phyloP scores from a whole-genome alignment of 2,329 filamentous ascomycete species.

The Plenodomus tracheiphilus region DNA sequence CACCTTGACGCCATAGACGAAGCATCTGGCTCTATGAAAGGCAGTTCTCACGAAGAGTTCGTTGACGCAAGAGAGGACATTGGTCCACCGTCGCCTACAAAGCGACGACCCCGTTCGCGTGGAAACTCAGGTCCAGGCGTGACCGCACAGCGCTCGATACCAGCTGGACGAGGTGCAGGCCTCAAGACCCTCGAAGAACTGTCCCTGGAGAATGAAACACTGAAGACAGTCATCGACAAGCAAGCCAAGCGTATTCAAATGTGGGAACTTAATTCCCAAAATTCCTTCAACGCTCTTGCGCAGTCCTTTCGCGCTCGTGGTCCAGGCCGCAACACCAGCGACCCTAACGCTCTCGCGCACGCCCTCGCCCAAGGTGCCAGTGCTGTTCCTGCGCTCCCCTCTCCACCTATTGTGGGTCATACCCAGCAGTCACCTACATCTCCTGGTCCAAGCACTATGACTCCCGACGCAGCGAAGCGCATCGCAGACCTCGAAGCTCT shows the following conservation, averaged over 20 bases:
- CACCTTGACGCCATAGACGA: slow-evolving; percentile 42
- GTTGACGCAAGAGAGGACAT: slow-evolving; percentile 79
- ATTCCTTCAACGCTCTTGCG: slow-evolving; percentile 80
- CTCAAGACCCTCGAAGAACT: slow-evolving; percentile 82
- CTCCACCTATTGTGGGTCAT: slow-evolving; percentile 14
- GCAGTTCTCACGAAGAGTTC: slow-evolving; percentile 68
- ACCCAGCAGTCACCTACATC: slow-evolving; percentile 1
- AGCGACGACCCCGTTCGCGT: slow-evolving; percentile 41
- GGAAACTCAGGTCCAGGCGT: slow-evolving; percentile 19
- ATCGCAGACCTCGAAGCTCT: slow-evolving; percentile 33
- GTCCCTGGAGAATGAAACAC: slow-evolving; percentile 80
- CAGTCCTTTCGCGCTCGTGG: slow-evolving; percentile 65
- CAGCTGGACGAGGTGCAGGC: slow-evolving; percentile 40
- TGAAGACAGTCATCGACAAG: slow-evolving; percentile 84
- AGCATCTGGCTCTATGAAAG: slow-evolving; percentile 41
- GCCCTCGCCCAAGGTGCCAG: slow-evolving; percentile 29
- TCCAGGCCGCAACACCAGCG: slow-evolving; percentile 19
- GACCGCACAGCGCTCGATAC: slow-evolving; percentile 32
- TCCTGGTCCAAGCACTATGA: not conserved
- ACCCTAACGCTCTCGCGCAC: slow-evolving; percentile 32
- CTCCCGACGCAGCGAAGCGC: slow-evolving; percentile 17
- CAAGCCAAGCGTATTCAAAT: slow-evolving; percentile 85
- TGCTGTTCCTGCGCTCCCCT: slow-evolving; percentile 22
- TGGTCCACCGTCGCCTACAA: slow-evolving; percentile 51
- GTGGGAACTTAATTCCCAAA: slow-evolving; percentile 91